A percentile compares a stretch with the other conserved stretches of the same genome.
Conservation (phyloP, 2,329 filamentous ascomycete genomes). For the Aotearoamyces nothofagi region DNA sequence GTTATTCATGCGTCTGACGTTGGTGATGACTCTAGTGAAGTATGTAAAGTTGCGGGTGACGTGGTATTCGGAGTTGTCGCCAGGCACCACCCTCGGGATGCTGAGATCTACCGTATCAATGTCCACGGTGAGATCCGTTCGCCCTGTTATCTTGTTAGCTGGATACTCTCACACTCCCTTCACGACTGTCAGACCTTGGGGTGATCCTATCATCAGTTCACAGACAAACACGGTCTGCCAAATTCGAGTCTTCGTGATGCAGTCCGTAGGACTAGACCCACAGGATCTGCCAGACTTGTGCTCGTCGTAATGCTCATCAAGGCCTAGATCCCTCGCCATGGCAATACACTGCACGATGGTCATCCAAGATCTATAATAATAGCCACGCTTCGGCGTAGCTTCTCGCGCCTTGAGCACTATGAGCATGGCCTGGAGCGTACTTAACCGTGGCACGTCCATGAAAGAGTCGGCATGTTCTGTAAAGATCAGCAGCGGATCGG, state of each 20-base stretch:
- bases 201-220: constrained; percentile 85
- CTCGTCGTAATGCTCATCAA: constrained; percentile 73
- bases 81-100: constrained; percentile 45
- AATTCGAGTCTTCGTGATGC: constrained; percentile 68
- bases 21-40: constrained; percentile 61
- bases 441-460: constrained; percentile 79
- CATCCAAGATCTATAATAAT: constrained; percentile 97
- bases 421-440: constrained; percentile 79
- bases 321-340: constrained; percentile 82
- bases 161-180: no score
- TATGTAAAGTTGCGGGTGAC: constrained; percentile 76
- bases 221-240: constrained; percentile 82
- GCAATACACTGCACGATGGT: constrained; percentile 80
- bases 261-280: constrained; percentile 55
- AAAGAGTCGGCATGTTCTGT: constrained; percentile 82
- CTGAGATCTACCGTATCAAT: constrained; percentile 63
- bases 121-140: constrained; percentile 63
- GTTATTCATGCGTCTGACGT: constrained; percentile 63
- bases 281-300: constrained; percentile 63
- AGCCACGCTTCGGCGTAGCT: constrained; percentile 81
- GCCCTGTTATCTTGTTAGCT: constrained; percentile 34
- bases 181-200: constrained; percentile 71
- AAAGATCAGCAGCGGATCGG: neutral
- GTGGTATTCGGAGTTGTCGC: constrained; percentile 61
- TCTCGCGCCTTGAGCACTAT: constrained; percentile 85